Evolutionary conservation across 2,329 filamentous ascomycete species (phyloP).

Genomic region (Alternaria rosae): DNA sequence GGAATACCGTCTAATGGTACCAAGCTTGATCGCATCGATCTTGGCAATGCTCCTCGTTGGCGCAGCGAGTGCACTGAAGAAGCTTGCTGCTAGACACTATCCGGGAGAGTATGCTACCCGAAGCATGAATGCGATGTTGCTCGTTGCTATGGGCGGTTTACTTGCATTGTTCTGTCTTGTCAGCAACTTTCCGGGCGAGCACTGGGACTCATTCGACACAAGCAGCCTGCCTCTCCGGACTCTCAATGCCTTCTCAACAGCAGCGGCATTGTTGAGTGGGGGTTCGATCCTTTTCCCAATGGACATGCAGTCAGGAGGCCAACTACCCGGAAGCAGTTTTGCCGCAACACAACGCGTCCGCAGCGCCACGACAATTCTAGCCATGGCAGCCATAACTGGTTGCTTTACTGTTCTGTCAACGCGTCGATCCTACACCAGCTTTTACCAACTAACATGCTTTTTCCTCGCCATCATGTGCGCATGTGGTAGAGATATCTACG

Average conservation of each 20-base stretch:
- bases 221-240: conserved; percentile 14
- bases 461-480: conserved; percentile 20
- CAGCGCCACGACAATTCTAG: conserved; percentile 15
- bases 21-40: conserved; percentile 30
- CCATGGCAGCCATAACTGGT: conserved; percentile 23
- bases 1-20: conserved; percentile 38
- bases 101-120: conserved; percentile 1
- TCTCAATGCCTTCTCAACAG: conserved; percentile 23
- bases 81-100: conserved; percentile 13
- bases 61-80: conserved; percentile 21
- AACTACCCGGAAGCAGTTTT: neutral
- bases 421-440: conserved; percentile 33
- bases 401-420: conserved; percentile 19
- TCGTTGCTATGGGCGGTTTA: conserved; percentile 10
- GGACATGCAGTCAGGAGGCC: neutral
- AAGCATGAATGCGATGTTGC: neutral
- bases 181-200: conserved; percentile 5
- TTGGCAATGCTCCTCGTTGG: conserved; percentile 32
- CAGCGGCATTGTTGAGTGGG: conserved; percentile 22
- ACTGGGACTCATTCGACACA: conserved; percentile 13
- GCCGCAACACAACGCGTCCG: neutral
- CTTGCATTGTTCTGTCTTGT: conserved; percentile 14
- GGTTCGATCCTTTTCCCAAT: conserved; percentile 28
- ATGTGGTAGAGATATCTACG: conserved; percentile 9
- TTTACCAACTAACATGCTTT: conserved; percentile 24